Conservation (phyloP, 2,329 filamentous ascomycete species). For the Neoascochyta sp. region DNA sequence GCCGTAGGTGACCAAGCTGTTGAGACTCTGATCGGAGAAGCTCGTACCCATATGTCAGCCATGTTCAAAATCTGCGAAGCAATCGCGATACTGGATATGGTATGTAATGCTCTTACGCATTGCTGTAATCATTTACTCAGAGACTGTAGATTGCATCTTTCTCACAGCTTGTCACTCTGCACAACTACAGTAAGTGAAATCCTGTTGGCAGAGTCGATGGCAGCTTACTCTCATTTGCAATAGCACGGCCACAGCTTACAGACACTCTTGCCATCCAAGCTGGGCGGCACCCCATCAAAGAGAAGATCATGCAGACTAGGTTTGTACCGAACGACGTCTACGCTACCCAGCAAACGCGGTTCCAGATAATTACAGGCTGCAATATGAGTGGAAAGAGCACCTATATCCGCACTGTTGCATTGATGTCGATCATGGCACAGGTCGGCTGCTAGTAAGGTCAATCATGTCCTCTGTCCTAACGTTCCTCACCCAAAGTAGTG, state of each 20-base stretch:
- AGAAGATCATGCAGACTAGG: constrained; percentile 64
- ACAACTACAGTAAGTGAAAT: constrained; percentile 53
- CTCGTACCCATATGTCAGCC: constrained; percentile 66
- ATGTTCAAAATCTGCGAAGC: constrained; percentile 85
- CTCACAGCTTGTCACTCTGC: constrained; percentile 62
- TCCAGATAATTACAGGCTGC: constrained; percentile 91
- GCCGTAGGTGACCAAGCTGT: constrained; percentile 61
- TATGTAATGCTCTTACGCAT: constrained; percentile 40
- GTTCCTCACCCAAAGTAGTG: constrained; percentile 33
- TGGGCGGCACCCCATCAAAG: constrained; percentile 74
- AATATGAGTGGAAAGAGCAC: constrained; percentile 98
- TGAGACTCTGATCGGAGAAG: constrained; percentile 64
- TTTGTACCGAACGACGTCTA: constrained; percentile 92
- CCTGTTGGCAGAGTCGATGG: too few relatives aligned
- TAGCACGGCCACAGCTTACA: constrained; percentile 63
- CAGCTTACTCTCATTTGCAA: too few relatives aligned
- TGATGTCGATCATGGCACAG: constrained; percentile 90
- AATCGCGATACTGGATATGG: constrained; percentile 83
- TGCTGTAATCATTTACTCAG: too few relatives aligned
- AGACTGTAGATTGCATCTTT: constrained; percentile 36
- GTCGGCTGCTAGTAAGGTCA: constrained; percentile 66
- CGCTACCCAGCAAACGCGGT: constrained; percentile 71
- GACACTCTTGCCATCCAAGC: constrained; percentile 67
- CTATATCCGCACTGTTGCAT: constrained; percentile 79
- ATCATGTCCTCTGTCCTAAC: neutral